A percentile compares a stretch with the other conserved stretches of the same genome.
These are phyloP conservation scores for Beauveria sp. DNA, from an alignment of 2,329 filamentous ascomycete species.

Conservation along the genomic window DNA sequence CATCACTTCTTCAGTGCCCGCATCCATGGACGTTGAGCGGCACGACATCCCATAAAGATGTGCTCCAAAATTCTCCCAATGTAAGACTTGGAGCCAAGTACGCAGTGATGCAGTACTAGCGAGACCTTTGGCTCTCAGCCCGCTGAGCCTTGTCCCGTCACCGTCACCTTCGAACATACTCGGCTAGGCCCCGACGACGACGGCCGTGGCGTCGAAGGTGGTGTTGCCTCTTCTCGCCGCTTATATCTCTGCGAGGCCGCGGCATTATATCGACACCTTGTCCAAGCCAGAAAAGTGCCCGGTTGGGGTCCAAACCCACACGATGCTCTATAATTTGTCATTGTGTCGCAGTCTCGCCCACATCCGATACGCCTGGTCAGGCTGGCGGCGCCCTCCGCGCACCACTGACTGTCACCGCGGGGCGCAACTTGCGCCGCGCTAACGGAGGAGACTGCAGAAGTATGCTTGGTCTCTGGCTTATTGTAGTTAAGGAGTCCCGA, in stretches of 20 bases:
- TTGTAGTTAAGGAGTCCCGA: neutral
- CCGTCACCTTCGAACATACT: too few relatives aligned
- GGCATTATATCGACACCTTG: neutral
- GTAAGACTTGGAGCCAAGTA: too few relatives aligned
- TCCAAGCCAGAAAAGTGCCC: neutral
- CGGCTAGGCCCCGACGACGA: too few relatives aligned
- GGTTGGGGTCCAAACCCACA: neutral
- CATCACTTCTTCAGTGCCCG: too few relatives aligned
- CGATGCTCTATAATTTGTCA: neutral
- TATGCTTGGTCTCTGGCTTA: neutral
- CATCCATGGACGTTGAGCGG: too few relatives aligned
- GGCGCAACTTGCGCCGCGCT: neutral
- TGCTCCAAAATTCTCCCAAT: too few relatives aligned
- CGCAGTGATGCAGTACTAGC: too few relatives aligned
- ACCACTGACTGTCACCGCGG: neutral
- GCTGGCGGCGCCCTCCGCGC: neutral
- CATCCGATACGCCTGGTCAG: neutral
- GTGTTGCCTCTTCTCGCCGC: neutral
- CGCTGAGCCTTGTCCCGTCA: too few relatives aligned
- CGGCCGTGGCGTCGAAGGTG: too few relatives aligned
- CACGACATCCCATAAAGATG: too few relatives aligned
- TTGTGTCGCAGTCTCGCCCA: neutral
- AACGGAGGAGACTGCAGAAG: too few relatives aligned
- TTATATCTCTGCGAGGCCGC: neutral
- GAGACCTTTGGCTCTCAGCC: too few relatives aligned